These are phyloP conservation scores for Pugionium cornutum DNA, from an alignment of 345 rosid genomes.

Conservation along the genomic window DNA sequence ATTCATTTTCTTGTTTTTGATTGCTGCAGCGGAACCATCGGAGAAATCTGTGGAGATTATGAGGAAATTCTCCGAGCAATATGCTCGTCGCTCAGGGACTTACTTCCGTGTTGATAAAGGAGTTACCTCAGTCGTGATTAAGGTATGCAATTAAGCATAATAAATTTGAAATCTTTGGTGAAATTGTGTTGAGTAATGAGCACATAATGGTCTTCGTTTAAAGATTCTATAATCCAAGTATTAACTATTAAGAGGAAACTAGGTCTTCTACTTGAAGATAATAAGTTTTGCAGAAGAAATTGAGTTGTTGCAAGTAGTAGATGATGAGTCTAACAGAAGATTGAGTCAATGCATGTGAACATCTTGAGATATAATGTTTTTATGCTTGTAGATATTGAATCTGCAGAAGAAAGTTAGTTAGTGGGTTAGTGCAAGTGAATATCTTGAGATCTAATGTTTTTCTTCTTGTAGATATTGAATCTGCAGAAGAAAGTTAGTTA, in stretches of 20 bases:
- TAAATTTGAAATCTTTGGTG: neutral
- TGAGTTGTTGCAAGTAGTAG: neutral
- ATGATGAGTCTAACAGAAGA: neutral
- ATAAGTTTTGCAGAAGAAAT: neutral
- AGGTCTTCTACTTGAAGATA: neutral
- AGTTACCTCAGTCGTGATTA: constrained; percentile 92
- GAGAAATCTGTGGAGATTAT: constrained; percentile 88
- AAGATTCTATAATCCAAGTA: neutral
- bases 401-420: no score
- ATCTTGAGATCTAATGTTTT: no score
- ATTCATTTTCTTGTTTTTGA: neutral
- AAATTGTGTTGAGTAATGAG: neutral
- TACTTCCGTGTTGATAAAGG: constrained; percentile 91
- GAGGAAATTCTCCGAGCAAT: constrained; percentile 99
- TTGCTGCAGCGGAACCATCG: constrained; percentile 66
- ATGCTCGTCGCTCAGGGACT: constrained; percentile 90
- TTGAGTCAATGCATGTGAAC: neutral
- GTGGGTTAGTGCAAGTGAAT: no score
- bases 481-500: neutral
- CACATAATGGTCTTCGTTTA: neutral
- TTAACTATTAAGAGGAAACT: neutral
- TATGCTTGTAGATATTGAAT: no score
- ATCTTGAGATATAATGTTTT: neutral
- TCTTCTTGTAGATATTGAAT: neutral
- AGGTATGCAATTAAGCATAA: constrained; percentile 48